Percentiles rank a stretch among this genome's conserved stretches.
phyloP scores from a whole-genome alignment of 139 green algal genomes.

The Chlamydomonas urium region DNA sequence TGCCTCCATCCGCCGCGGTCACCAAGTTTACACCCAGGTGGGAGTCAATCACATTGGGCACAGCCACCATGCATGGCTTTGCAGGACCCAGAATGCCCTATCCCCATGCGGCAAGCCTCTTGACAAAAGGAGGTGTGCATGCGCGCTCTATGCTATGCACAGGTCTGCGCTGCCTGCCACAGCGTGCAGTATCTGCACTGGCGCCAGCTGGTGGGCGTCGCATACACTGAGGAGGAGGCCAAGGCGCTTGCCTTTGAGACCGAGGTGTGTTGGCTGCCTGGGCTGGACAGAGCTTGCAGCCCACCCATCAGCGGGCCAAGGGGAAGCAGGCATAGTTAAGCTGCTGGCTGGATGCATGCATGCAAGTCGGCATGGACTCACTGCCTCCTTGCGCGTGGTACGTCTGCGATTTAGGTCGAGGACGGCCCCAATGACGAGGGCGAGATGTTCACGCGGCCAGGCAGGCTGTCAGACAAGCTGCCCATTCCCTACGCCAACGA shows the following conservation, averaged over 20 bases:
- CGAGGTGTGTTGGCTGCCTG: constrained; percentile 63
- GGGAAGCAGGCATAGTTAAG: no score
- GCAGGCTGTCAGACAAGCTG: constrained; percentile 85
- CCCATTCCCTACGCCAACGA: constrained; percentile 90
- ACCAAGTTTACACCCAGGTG: constrained; percentile 63
- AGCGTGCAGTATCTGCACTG: constrained; percentile 89
- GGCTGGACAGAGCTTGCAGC: no score
- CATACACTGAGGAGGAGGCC: constrained; percentile 96
- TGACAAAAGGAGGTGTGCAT: no score
- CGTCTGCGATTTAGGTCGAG: constrained; percentile 52
- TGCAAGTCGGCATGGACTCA: no score
- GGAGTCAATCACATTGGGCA: no score
- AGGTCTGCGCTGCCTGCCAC: constrained; percentile 98
- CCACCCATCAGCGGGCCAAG: no score
- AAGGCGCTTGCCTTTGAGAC: constrained; percentile 90
- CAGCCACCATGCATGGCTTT: no score
- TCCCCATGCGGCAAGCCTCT: no score
- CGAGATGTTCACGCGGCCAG: constrained; percentile 92
- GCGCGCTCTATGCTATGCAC: no score
- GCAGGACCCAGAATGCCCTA: no score
- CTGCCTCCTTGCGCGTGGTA: no score
- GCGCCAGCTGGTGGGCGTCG: constrained; percentile 91
- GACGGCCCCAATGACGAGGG: constrained; percentile 98
- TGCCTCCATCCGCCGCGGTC: constrained; percentile 85
- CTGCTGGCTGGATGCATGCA: no score